These are phyloP conservation scores for Rhodotorula sp. DNA, from an alignment of 1,284 basidiomycete genomes.

Conservation along the genomic window DNA sequence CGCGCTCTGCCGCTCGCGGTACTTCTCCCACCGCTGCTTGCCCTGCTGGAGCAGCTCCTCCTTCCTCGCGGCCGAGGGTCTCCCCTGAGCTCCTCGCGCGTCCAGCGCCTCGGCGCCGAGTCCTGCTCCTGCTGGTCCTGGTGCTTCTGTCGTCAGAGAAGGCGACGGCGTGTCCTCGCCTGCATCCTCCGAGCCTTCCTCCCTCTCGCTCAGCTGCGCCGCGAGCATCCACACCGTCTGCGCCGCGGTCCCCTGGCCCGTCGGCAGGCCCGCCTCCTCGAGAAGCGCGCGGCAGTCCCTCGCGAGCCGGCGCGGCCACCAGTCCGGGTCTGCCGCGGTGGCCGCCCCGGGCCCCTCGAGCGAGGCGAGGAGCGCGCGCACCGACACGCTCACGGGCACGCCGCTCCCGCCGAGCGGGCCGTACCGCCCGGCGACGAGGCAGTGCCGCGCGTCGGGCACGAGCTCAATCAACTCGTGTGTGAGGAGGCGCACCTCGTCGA, in stretches of 20 bases:
- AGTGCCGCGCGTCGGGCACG: constrained; percentile 34
- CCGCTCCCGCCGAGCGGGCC: constrained; percentile 27
- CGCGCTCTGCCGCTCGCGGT: constrained; percentile 15
- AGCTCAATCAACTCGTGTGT: constrained; percentile 36
- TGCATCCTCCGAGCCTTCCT: background rate
- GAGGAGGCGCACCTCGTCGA: constrained; percentile 35
- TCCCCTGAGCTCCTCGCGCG: background rate
- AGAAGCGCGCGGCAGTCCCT: constrained; percentile 34
- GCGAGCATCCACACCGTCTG: constrained; percentile 12
- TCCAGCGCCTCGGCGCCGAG: too few species aligned
- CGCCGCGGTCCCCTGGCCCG: constrained; percentile 8
- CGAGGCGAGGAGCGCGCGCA: background rate
- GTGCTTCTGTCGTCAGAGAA: too few species aligned
- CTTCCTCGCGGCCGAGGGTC: constrained; percentile 8
- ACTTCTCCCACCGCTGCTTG: constrained; percentile 31
- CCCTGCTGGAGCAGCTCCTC: constrained; percentile 35
- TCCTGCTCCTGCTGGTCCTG: background rate
- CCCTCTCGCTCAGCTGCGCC: background rate
- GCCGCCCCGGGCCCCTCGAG: constrained; percentile 4
- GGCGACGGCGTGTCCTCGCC: too few species aligned
- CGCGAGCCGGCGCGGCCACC: constrained; percentile 37
- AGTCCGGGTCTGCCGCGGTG: constrained; percentile 3
- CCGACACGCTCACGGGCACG: background rate
- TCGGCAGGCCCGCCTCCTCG: constrained; percentile 36
- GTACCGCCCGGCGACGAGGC: constrained; percentile 31